Evolutionary conservation across 176 grass and related monocot genomes (phyloP).

Genomic region (Chrysopogon serrulatus): DNA sequence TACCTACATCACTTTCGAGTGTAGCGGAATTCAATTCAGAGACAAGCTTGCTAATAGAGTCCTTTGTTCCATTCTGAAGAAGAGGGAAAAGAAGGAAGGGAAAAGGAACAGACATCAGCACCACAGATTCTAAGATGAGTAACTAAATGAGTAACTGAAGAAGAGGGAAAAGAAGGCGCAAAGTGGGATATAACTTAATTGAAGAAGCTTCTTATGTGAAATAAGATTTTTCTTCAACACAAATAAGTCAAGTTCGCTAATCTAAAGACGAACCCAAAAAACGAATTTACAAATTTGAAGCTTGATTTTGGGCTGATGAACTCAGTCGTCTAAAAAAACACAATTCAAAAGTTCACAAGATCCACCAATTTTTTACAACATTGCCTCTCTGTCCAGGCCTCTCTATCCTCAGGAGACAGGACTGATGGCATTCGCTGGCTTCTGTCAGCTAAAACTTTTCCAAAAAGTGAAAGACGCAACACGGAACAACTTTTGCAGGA

Average conservation of each 20-base stretch:
- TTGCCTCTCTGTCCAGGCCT: not conserved
- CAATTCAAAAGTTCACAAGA: not conserved
- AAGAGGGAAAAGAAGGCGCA: no score
- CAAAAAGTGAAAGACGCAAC: not conserved
- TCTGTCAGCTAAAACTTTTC: not conserved
- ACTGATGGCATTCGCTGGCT: not conserved
- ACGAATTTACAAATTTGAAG: not conserved
- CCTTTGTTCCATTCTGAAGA: conserved; percentile 86
- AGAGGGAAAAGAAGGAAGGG: not conserved
- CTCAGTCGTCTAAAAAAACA: no score
- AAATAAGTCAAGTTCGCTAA: not conserved
- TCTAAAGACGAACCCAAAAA: not conserved
- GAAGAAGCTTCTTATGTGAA: not conserved
- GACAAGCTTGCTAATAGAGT: conserved; percentile 87
- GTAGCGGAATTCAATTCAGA: conserved; percentile 88
- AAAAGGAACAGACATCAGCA: conserved; percentile 3
- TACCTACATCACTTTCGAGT: conserved; percentile 97
- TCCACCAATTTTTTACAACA: not conserved
- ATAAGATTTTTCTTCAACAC: not conserved
- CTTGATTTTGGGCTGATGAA: not conserved
- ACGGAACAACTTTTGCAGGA: no score
- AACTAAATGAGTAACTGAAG: no score
- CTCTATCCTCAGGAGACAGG: not conserved
- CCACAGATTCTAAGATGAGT: not conserved
- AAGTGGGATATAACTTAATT: not conserved